Percentiles rank a stretch among this genome's conserved stretches.
Conservation (phyloP, 106 monocot genomes). For the Triglochin maritima region DNA sequence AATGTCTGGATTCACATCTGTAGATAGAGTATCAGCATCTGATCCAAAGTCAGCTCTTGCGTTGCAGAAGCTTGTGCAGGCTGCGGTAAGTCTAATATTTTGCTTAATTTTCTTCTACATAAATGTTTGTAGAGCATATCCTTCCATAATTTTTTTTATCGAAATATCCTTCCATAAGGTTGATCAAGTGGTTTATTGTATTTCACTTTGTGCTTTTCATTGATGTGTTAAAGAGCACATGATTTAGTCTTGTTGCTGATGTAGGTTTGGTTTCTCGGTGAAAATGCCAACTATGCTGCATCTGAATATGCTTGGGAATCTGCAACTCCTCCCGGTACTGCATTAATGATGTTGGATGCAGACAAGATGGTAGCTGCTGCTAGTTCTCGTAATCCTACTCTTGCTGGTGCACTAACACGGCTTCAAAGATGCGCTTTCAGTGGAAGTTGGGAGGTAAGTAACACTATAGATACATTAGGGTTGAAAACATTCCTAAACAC, state of each 20-base stretch:
- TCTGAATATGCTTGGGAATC: constrained; percentile 99
- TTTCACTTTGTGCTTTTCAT: not conserved
- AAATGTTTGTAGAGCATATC: too few relatives aligned
- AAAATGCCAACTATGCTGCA: constrained; percentile 99
- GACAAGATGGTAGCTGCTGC: constrained; percentile 99
- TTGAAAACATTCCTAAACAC: not conserved
- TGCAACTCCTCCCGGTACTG: constrained; percentile 97
- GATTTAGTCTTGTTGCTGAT: not conserved
- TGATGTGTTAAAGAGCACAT: not conserved
- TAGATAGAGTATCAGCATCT: constrained; percentile 85
- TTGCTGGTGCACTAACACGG: constrained; percentile 83
- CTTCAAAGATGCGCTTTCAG: constrained; percentile 99
- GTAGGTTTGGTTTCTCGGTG: constrained; percentile 97
- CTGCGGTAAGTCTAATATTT: constrained; percentile 63
- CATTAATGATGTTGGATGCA: constrained; percentile 95
- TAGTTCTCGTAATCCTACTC: constrained; percentile 92
- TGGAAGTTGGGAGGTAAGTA: constrained; percentile 94
- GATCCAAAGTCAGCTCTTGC: constrained; percentile 97
- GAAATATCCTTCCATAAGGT: too few relatives aligned
- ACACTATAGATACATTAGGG: not conserved
- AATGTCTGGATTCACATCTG: constrained; percentile 72
- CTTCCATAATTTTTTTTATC: too few relatives aligned
- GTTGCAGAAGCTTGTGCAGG: constrained; percentile 88
- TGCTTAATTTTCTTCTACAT: not conserved
- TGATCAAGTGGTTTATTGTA: too few relatives aligned